These are phyloP conservation scores for Myriosclerotinia scirpicola DNA, from an alignment of 2,329 filamentous ascomycete genomes.

Conservation along the genomic window DNA sequence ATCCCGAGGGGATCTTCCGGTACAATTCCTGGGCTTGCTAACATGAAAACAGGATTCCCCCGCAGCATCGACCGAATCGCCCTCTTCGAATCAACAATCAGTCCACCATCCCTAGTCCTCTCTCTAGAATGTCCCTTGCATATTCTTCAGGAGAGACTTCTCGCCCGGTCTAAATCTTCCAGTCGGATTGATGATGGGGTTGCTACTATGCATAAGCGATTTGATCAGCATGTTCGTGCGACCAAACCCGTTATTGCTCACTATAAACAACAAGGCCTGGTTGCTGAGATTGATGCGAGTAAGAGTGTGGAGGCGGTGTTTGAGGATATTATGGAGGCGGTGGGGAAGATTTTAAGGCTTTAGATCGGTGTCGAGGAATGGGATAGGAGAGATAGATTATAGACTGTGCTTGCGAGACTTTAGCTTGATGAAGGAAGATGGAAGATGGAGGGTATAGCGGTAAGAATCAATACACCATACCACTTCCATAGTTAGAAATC, in stretches of 20 bases:
- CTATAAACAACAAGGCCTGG: not conserved
- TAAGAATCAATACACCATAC: not conserved
- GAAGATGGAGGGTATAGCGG: not conserved
- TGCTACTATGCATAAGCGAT: slow-evolving; percentile 1
- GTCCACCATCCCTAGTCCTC: not conserved
- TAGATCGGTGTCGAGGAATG: too few relatives aligned
- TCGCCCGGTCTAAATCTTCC: not conserved
- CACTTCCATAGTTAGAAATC: not conserved
- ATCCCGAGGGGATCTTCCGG: not conserved
- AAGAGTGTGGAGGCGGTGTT: not conserved
- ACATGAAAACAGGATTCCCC: slow-evolving; percentile 15
- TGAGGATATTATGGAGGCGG: not conserved
- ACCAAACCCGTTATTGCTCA: slow-evolving; percentile 14
- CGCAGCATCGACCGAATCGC: not conserved
- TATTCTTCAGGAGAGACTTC: slow-evolving; percentile 4
- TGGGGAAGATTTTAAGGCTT: not conserved
- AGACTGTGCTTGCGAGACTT: not conserved
- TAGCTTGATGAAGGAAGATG: not conserved
- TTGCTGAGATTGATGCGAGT: slow-evolving; percentile 10
- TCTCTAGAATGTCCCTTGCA: not conserved
- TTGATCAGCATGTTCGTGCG: not conserved
- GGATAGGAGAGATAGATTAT: not conserved
- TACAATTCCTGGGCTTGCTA: not conserved
- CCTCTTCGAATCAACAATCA: slow-evolving; percentile 5
- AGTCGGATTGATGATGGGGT: slow-evolving; percentile 3